These are phyloP conservation scores for Volvariella surrecta DNA, from an alignment of 1,284 basidiomycete species.

Conservation along the genomic window DNA sequence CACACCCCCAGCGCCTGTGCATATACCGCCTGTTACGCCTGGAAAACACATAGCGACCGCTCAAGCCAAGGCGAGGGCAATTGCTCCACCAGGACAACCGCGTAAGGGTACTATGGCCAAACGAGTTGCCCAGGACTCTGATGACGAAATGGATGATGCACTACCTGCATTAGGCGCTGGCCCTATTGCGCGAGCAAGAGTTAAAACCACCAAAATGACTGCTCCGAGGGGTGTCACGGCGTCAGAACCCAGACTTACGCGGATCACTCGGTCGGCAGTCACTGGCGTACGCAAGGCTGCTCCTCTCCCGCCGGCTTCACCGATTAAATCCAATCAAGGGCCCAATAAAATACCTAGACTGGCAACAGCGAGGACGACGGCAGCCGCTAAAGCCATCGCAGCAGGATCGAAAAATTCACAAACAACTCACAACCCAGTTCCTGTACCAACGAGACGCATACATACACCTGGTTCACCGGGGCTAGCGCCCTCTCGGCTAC, in stretches of 20 bases:
- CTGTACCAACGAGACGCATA: conserved; percentile 20
- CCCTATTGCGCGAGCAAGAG: conserved; percentile 31
- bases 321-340: conserved; percentile 34
- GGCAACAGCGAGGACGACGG: conserved; percentile 42
- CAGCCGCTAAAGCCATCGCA: conserved; percentile 39
- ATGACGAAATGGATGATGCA: conserved; percentile 50
- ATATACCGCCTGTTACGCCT: conserved; percentile 68
- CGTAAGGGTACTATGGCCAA: conserved; percentile 78
- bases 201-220: conserved; percentile 34
- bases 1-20: conserved; percentile 31
- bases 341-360: conserved; percentile 75
- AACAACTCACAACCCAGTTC: conserved; percentile 20
- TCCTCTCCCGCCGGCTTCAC: conserved; percentile 22
- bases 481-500: conserved; percentile 65
- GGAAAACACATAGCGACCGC: conserved; percentile 64
- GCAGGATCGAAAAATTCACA: conserved; percentile 13
- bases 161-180: conserved; percentile 52
- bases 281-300: conserved; percentile 27
- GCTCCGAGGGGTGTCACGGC: conserved; percentile 39
- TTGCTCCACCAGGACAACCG: conserved; percentile 73
- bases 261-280: conserved; percentile 65
- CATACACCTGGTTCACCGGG: conserved; percentile 29
- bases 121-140: conserved; percentile 48
- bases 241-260: conserved; percentile 62
- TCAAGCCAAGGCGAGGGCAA: conserved; percentile 55